These are phyloP conservation scores for Pestalotiopsis sp. DNA, from an alignment of 2,329 filamentous ascomycete species.

Conservation along the genomic window DNA sequence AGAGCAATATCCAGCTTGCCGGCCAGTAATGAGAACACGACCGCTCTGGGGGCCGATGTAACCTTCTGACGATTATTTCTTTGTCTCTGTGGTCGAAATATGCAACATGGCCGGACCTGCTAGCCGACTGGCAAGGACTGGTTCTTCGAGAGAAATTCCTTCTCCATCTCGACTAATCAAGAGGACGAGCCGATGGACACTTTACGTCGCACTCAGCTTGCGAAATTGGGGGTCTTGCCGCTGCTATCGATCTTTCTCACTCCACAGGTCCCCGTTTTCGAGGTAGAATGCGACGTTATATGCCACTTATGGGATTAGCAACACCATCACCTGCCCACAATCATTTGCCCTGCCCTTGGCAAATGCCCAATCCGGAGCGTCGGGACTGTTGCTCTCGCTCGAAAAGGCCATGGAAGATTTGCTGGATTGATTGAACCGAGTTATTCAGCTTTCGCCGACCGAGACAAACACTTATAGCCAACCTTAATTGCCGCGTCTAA, in stretches of 20 bases:
- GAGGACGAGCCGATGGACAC: background rate
- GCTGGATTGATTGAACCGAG: background rate
- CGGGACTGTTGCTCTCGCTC: background rate
- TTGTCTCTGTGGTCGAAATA: background rate
- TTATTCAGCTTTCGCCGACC: background rate
- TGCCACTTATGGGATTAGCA: background rate
- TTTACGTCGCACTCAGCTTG: background rate
- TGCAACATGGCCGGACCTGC: background rate
- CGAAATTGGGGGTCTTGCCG: background rate
- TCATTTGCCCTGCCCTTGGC: background rate
- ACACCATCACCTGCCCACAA: background rate
- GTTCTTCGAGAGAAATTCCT: background rate
- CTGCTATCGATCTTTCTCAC: conserved; percentile 1
- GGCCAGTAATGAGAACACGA: background rate
- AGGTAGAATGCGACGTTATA: conserved; percentile 1
- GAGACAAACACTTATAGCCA: background rate
- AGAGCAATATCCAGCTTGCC: background rate
- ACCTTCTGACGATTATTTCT: conserved; percentile 1
- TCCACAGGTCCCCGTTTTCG: background rate
- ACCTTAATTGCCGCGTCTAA: background rate
- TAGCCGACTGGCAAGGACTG: background rate
- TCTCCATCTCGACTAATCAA: conserved; percentile 3
- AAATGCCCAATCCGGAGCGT: background rate
- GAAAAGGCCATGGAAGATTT: background rate
- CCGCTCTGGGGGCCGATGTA: background rate